Evolutionary conservation across 371 early-diverging fungal species (phyloP).

Genomic region (Thermomucor indicae-seudaticae): DNA sequence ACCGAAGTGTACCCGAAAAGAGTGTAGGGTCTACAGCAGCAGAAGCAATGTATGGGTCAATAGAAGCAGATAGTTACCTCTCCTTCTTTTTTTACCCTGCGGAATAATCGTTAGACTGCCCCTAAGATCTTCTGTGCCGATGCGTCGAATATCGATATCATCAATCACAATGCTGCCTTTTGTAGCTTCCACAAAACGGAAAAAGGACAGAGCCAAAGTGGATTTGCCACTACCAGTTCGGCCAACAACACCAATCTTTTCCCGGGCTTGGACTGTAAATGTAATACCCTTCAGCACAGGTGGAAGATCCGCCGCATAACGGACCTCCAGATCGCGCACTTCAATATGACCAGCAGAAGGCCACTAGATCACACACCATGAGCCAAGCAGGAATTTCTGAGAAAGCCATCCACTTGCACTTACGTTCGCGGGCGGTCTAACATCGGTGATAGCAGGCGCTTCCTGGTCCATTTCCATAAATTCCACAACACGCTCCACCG

Average conservation of each 20-base stretch:
- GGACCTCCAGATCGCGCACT: conserved; percentile 52
- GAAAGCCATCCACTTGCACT: not conserved
- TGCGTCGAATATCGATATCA: conserved; percentile 65
- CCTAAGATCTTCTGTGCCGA: conserved; percentile 71
- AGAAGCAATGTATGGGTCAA: not conserved
- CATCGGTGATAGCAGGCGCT: conserved; percentile 51
- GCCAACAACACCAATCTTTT: conserved; percentile 66
- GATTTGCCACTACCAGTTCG: conserved; percentile 80
- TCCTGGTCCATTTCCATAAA: conserved; percentile 78
- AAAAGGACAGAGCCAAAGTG: conserved; percentile 68
- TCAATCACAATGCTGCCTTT: conserved; percentile 71
- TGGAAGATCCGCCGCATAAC: conserved; percentile 57
- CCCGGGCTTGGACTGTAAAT: conserved; percentile 43
- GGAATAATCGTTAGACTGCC: conserved; percentile 70
- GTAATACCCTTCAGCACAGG: conserved; percentile 56
- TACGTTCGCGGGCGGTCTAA: conserved; percentile 53
- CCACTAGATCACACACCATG: conserved; percentile 39
- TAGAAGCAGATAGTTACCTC: not conserved
- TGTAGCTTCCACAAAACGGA: conserved; percentile 69
- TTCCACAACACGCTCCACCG: conserved; percentile 82
- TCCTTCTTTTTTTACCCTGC: conserved; percentile 31
- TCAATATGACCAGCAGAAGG: conserved; percentile 59
- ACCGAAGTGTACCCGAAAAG: conserved; percentile 62
- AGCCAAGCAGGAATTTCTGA: not conserved
- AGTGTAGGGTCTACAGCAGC: conserved; percentile 49